These are phyloP conservation scores for Smithsoniella earleae DNA, from an alignment of 163 green algal genomes.

Conservation along the genomic window DNA sequence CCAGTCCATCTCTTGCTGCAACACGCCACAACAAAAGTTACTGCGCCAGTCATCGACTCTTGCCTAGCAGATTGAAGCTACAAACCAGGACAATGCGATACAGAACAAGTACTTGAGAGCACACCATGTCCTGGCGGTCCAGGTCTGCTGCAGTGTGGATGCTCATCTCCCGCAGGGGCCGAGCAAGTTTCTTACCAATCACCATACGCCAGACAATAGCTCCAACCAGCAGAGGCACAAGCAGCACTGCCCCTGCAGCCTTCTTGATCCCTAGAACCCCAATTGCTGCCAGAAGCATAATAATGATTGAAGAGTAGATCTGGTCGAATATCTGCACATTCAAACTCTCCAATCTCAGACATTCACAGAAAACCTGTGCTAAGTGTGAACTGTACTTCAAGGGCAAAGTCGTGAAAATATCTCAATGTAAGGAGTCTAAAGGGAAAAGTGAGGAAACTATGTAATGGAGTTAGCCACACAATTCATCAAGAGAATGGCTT, in stretches of 20 bases:
- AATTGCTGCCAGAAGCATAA: slow-evolving; percentile 1
- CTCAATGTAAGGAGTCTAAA: too few species aligned
- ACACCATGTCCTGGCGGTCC: slow-evolving; percentile 8
- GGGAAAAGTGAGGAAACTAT: too few species aligned
- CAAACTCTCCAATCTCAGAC: not conserved
- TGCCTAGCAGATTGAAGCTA: not conserved
- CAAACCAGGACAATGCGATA: not conserved
- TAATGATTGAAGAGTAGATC: not conserved
- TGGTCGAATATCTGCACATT: slow-evolving; percentile 5
- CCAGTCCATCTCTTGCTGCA: slow-evolving; percentile 22
- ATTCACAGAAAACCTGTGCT: too few species aligned
- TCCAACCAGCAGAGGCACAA: not conserved
- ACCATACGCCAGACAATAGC: not conserved
- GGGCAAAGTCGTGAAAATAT: too few species aligned
- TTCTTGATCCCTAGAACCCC: not conserved
- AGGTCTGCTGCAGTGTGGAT: slow-evolving; percentile 27
- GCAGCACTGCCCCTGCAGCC: not conserved
- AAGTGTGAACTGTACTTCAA: too few species aligned
- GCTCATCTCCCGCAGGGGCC: not conserved
- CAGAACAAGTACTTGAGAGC: not conserved
- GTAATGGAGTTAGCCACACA: too few species aligned
- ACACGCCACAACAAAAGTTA: not conserved
- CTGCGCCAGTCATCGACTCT: not conserved
- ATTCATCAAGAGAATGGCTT: too few species aligned
- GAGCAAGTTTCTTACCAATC: not conserved